phyloP scores from a whole-genome alignment of 163 green algal genomes.

The Chloromonas sp. region DNA sequence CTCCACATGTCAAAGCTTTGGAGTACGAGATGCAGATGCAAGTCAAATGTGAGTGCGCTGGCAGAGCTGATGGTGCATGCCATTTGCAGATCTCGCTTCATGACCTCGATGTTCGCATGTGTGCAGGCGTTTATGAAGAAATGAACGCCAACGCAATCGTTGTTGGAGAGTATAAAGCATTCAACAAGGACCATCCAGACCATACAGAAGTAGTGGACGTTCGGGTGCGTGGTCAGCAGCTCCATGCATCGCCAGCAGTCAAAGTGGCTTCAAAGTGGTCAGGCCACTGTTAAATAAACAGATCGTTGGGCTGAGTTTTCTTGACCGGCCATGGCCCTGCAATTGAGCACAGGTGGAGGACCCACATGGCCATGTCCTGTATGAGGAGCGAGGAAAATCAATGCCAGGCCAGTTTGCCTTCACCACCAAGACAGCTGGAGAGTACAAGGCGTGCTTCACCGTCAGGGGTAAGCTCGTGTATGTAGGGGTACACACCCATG shows the following conservation, averaged over 20 bases:
- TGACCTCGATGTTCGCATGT: neutral
- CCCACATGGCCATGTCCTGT: conserved; percentile 52
- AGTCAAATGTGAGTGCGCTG: conserved; percentile 38
- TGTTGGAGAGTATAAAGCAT: conserved; percentile 52
- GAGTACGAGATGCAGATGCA: conserved; percentile 62
- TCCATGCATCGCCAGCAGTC: no score
- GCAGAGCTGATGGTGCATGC: neutral
- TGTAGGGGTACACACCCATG: no score
- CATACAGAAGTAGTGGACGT: conserved; percentile 34
- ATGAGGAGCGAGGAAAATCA: conserved; percentile 42
- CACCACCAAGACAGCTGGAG: conserved; percentile 61
- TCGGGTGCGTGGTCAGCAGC: conserved; percentile 20
- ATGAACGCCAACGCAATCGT: conserved; percentile 62
- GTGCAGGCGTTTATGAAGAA: conserved; percentile 55
- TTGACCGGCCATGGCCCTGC: no score
- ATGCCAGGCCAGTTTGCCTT: conserved; percentile 69
- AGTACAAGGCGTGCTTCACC: conserved; percentile 90
- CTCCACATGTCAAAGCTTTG: conserved; percentile 8
- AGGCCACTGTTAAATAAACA: no score
- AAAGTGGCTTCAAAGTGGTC: no score
- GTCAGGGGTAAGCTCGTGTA: conserved; percentile 31
- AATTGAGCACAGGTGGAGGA: conserved; percentile 50
- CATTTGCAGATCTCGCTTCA: neutral
- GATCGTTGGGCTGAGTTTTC: no score
- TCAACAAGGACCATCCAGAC: conserved; percentile 43